A percentile compares a stretch with the other conserved stretches of the same genome.
These are phyloP conservation scores for Leccinum boreale DNA, from an alignment of 768 basidiomycete genomes.

Conservation along the genomic window DNA sequence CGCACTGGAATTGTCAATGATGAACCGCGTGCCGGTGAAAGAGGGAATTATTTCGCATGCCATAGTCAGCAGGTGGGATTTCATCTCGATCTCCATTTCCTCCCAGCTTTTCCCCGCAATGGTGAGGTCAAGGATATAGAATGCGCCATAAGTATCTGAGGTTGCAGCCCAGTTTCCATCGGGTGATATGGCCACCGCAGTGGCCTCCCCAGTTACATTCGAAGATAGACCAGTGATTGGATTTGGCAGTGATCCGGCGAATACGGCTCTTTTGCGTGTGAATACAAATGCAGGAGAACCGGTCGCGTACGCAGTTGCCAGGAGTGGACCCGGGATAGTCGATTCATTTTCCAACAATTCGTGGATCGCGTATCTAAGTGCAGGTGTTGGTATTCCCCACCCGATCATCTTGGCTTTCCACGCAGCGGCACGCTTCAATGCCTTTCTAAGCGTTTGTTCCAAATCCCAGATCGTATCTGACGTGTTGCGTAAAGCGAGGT, in stretches of 20 bases:
- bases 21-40: conserved; percentile 7
- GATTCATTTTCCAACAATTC: not conserved
- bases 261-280: not conserved
- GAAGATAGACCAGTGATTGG: not conserved
- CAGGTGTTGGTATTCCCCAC: conserved; percentile 3
- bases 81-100: not conserved
- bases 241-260: not conserved
- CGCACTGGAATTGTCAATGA: not conserved
- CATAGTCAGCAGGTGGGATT: not conserved
- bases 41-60: not conserved
- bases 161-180: conserved; percentile 20
- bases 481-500: conserved; percentile 1
- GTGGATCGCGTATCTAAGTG: not conserved
- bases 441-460: not conserved
- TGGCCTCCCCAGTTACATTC: not conserved
- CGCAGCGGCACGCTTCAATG: not conserved
- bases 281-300: conserved; percentile 8
- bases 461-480: not conserved
- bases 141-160: not conserved
- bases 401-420: conserved; percentile 5
- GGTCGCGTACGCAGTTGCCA: not conserved
- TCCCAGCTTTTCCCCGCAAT: conserved; percentile 3
- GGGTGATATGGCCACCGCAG: conserved; percentile 13
- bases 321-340: not conserved
- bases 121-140: conserved; percentile 11